Base-by-base conservation (phyloP, 495 filamentous ascomycete genomes). In the Aspergillus biplanus region DNA sequence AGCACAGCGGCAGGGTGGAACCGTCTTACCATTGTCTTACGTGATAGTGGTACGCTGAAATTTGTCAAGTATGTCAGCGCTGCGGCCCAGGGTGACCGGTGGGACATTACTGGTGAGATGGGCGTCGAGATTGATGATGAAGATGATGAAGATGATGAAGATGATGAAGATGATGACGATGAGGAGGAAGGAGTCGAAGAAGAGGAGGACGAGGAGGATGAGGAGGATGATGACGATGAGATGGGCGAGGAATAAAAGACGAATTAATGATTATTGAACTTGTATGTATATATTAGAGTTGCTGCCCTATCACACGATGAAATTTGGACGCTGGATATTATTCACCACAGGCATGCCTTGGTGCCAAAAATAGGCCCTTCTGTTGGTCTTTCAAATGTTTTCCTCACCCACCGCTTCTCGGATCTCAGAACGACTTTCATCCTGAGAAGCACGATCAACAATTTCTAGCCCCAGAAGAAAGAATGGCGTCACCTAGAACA, bases 51-150 rank as follows among this genome's bases (percentile, higher is more conserved):
- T 7, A 88, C 90, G 7, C 82, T 99, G 69, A 86, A 89, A 76
- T 98, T 98, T 72, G 92, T 97, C 70, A 99, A 98, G 82, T 99
- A 97, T 74, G 90, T 98, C 42, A 93, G 90, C 79, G 80, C 78
- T 15, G 83, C 77, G 35, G 94, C 95, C 5, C 85, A 85, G 69
- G 94, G 95, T 15, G 96, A 97, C 76, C 83, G 95, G 42, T 99
- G 94, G 93, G 95, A 99, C 80, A 77, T 97, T 33, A 85, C 83
- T 42, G 96, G 87, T 2, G 87, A 83, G 35, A 76, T 82, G 66
- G 80, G 74, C 0, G 78, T 83, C 44, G 73, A 78, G 35, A 79
- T 80, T 62, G 76, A 75, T 15, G 80, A 80, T 6, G 68, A 70
- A 32, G 77, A 79, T 21, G 75, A 75, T 7, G 75, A 78, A 6